Conservation (phyloP, 352 stramenopile genomes). For the Albugo candida region DNA sequence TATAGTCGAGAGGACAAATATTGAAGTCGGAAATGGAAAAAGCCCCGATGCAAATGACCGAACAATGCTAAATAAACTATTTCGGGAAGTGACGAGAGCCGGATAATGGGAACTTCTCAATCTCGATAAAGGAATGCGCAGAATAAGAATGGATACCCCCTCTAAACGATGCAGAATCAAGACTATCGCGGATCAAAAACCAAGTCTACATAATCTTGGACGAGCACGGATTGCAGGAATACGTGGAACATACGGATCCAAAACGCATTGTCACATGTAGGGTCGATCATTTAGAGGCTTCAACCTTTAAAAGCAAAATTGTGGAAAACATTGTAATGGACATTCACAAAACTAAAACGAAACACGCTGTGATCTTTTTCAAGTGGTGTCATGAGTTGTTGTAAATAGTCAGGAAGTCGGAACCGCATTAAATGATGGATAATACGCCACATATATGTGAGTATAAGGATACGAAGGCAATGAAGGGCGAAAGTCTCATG, state of each 20-base stretch:
- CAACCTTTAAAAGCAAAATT: not conserved
- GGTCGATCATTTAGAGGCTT: not conserved
- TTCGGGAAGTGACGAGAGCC: not conserved
- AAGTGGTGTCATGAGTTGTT: no score
- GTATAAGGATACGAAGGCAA: no score
- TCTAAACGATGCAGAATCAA: no score
- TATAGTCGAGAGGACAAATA: not conserved
- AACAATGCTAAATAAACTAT: not conserved
- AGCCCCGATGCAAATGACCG: not conserved
- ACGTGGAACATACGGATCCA: not conserved
- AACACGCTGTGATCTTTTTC: not conserved
- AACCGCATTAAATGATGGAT: no score
- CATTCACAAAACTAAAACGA: not conserved
- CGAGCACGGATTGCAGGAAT: not conserved
- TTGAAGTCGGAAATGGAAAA: not conserved
- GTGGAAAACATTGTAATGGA: not conserved
- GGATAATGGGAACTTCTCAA: no score
- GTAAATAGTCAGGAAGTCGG: no score
- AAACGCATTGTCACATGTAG: not conserved
- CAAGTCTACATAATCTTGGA: not conserved
- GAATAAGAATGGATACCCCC: no score
- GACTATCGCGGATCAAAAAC: no score
- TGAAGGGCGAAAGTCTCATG: no score
- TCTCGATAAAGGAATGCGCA: no score
- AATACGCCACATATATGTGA: no score